Evolutionary conservation across 148 eudicot genomes (phyloP), one percentile per base, ranked within the genome.

Genomic region (Euryodendron excelsum): DNA sequence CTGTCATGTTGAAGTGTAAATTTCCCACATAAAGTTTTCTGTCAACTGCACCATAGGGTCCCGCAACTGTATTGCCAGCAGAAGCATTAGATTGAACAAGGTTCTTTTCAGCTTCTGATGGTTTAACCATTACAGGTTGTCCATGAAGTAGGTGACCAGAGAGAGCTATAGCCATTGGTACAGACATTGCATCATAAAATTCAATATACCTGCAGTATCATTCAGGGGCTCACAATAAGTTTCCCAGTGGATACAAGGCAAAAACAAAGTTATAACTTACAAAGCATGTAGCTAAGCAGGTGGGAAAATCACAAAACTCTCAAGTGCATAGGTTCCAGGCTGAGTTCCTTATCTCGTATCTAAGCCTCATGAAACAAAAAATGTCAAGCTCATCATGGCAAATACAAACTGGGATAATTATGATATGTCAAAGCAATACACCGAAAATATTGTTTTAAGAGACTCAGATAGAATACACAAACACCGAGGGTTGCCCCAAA

Each of bases 41-140:
- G 77, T 96, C 99, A 73, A 91, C 87, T 44, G 97, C 98, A 78
- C 98, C 99, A 85, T 90, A 90, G 20, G 97, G 98, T 56, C 99
- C 98, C 4, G 88, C 81, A 73, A 93, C 88, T 59, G 97, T 68
- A 56, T 85, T 84, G 45, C 88, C 94, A 70, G 81, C 69, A n/a
- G 99, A 34, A 75, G 98, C 86, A 73, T 82, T 93, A 72, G 99
- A 87, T 76, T 90, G 97, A 82, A 93, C 99, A 85, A 96, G 99
- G 78, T 96, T 96, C 91, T 96, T 96, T 80, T 96, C 99, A 61
- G 99, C 99, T 74, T 96, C 99, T 1, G 98, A 96, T 33, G 99
- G 99, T 85, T 96, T 96, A 78, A 96, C 98, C 99, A 96, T 96
- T 48, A 96, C 97, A 78, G 97, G 99, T 73, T 96, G 97, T 59